Evolutionary conservation across 2,329 filamentous ascomycete species (phyloP).

Genomic region (Lasiodiplodia sp.): DNA sequence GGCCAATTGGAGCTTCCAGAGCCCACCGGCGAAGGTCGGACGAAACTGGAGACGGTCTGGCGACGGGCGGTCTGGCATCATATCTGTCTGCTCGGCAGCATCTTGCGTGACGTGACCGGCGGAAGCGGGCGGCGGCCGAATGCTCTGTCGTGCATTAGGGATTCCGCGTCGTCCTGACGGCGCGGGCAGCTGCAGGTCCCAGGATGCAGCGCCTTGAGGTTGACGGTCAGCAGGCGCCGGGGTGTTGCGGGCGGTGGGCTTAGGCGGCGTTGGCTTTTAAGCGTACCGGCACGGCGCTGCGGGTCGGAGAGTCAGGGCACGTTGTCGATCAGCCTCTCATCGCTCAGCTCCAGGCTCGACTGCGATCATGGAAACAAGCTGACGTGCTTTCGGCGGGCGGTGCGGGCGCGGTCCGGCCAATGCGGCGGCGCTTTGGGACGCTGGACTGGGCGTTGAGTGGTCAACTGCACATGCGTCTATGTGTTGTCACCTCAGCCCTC

Average conservation of each 20-base stretch:
- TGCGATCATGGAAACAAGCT: constrained; percentile 23
- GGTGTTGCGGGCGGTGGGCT: not conserved
- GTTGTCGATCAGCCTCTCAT: constrained; percentile 21
- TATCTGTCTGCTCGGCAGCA: constrained; percentile 3
- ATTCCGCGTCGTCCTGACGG: not conserved
- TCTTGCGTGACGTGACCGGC: constrained; percentile 2
- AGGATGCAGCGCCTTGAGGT: constrained; percentile 1
- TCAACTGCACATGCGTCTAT: constrained; percentile 10
- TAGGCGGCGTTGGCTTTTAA: constrained; percentile 16
- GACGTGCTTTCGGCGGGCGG: constrained; percentile 8
- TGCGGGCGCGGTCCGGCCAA: constrained; percentile 16
- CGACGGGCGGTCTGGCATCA: not conserved
- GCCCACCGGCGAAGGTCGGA: not conserved
- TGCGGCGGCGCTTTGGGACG: constrained; percentile 12
- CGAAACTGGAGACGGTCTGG: not conserved
- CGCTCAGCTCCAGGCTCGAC: constrained; percentile 9
- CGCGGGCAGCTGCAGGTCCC: constrained; percentile 24
- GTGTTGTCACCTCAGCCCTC: constrained; percentile 19
- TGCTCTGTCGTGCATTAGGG: constrained; percentile 13
- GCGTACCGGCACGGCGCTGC: constrained; percentile 22
- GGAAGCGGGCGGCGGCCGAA: not conserved
- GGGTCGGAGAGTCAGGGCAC: constrained; percentile 24
- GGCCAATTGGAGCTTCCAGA: constrained; percentile 8
- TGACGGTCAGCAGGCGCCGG: constrained; percentile 1
- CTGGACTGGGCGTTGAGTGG: constrained; percentile 2